Evolutionary conservation across 106 monocot species (phyloP).

Genomic region (Dactylorhiza incarnata): DNA sequence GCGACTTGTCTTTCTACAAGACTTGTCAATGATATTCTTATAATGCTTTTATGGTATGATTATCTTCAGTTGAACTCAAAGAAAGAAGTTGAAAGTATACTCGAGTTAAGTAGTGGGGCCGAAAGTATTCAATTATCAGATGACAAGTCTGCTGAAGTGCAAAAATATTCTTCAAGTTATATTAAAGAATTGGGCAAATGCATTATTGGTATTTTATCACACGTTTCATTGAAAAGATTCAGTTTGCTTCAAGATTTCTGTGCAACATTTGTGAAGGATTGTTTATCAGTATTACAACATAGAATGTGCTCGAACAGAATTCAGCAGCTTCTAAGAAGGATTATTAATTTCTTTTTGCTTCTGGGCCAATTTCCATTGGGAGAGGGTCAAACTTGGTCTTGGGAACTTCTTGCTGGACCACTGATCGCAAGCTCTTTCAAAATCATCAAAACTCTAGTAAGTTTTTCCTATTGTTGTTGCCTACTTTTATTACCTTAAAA

Average conservation of each 20-base stretch:
- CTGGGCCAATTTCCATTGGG: slow-evolving; percentile 31
- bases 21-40: slow-evolving; percentile 51
- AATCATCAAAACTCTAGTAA: slow-evolving; percentile 59
- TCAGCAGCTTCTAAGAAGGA: slow-evolving; percentile 33
- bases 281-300: slow-evolving; percentile 53
- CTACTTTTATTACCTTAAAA: neutral
- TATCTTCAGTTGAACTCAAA: slow-evolving; percentile 42
- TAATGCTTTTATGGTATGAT: slow-evolving; percentile 61
- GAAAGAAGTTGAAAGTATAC: slow-evolving; percentile 14
- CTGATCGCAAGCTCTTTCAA: slow-evolving; percentile 44
- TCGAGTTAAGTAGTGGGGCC: slow-evolving; percentile 6
- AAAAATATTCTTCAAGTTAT: slow-evolving; percentile 35
- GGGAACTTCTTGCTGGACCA: slow-evolving; percentile 60
- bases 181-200: slow-evolving; percentile 63
- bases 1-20: slow-evolving; percentile 23
- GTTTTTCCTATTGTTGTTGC: neutral
- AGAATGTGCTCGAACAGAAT: slow-evolving; percentile 25
- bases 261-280: slow-evolving; percentile 49
- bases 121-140: slow-evolving; percentile 17
- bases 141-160: slow-evolving; percentile 14
- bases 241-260: slow-evolving; percentile 44
- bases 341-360: slow-evolving; percentile 48
- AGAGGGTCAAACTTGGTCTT: slow-evolving; percentile 65
- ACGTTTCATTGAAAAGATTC: slow-evolving; percentile 29
- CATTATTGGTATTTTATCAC: slow-evolving; percentile 55